Percentiles rank a stretch among this genome's conserved stretches.
These are phyloP conservation scores for Neonectria magnoliae DNA, from an alignment of 2,329 filamentous ascomycete species.

Conservation along the genomic window DNA sequence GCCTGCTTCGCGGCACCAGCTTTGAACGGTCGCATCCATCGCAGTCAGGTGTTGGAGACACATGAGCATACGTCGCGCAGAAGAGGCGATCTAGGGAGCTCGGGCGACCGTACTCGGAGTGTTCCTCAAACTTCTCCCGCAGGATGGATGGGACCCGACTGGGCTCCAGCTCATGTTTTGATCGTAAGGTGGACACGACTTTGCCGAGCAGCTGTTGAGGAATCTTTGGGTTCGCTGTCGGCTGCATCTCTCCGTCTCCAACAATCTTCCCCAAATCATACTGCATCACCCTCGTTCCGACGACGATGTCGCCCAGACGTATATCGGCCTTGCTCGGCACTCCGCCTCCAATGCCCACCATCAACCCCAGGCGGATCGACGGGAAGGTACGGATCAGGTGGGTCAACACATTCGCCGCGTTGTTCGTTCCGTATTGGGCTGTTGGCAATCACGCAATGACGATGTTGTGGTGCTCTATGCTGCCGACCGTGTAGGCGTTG, in stretches of 20 bases:
- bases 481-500: conserved; percentile 26
- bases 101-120: not conserved
- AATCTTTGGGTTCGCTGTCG: not conserved
- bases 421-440: conserved; percentile 12
- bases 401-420: conserved; percentile 39
- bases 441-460: conserved; percentile 17
- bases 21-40: not conserved
- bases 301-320: conserved; percentile 40
- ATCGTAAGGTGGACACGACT: conserved; percentile 19
- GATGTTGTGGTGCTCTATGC: conserved; percentile 21
- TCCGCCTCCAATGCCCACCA: conserved; percentile 41
- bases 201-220: not conserved
- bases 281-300: conserved; percentile 41
- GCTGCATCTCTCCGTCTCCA: too few species aligned
- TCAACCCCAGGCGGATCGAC: conserved; percentile 6
- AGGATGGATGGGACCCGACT: not conserved
- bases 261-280: conserved; percentile 40
- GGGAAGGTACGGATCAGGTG: conserved; percentile 54
- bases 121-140: not conserved
- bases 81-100: not conserved
- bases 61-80: not conserved
- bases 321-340: conserved; percentile 31
- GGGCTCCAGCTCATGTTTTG: not conserved
- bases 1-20: not conserved
- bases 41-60: not conserved